Evolutionary conservation across 2,329 filamentous ascomycete species (phyloP).

Genomic region (Cadophora malorum): DNA sequence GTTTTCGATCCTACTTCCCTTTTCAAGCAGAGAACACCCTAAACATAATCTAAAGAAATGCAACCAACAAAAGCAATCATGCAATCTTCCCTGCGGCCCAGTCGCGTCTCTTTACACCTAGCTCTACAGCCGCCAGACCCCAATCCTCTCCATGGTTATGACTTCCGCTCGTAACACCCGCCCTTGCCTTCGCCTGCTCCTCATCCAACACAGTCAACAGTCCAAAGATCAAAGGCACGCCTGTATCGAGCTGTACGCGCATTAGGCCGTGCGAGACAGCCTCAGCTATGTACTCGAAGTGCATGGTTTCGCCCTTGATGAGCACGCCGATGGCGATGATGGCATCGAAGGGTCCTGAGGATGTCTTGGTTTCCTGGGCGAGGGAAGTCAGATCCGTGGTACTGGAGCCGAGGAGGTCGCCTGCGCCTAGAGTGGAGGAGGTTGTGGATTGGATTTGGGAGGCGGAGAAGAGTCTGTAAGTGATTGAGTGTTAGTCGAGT

Average conservation of each 20-base stretch:
- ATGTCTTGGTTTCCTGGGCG: constrained; percentile 48
- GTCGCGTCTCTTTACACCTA: constrained; percentile 84
- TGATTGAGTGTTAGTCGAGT: neutral
- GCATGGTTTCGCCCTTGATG: constrained; percentile 99
- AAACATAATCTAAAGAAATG: constrained; percentile 6
- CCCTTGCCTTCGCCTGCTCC: constrained; percentile 84
- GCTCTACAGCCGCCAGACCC: constrained; percentile 92
- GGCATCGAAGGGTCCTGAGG: constrained; percentile 80
- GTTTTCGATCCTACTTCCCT: neutral
- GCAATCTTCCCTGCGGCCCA: constrained; percentile 64
- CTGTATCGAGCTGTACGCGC: constrained; percentile 88
- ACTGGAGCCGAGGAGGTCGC: constrained; percentile 75
- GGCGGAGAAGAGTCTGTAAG: constrained; percentile 75
- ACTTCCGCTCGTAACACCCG: constrained; percentile 79
- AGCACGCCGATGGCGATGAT: constrained; percentile 94
- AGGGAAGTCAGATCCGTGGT: constrained; percentile 69
- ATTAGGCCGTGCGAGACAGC: constrained; percentile 90
- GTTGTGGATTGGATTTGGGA: constrained; percentile 81
- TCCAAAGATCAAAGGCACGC: constrained; percentile 90
- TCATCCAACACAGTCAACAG: constrained; percentile 88
- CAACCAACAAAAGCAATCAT: constrained; percentile 17
- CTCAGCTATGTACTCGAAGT: constrained; percentile 98
- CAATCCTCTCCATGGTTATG: constrained; percentile 98
- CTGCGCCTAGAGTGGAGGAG: constrained; percentile 66
- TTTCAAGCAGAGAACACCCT: neutral